A percentile compares a stretch with the other conserved stretches of the same genome.
These are phyloP conservation scores for Eimeria zaria DNA, from an alignment of 169 alveolate genomes.

Conservation along the genomic window DNA sequence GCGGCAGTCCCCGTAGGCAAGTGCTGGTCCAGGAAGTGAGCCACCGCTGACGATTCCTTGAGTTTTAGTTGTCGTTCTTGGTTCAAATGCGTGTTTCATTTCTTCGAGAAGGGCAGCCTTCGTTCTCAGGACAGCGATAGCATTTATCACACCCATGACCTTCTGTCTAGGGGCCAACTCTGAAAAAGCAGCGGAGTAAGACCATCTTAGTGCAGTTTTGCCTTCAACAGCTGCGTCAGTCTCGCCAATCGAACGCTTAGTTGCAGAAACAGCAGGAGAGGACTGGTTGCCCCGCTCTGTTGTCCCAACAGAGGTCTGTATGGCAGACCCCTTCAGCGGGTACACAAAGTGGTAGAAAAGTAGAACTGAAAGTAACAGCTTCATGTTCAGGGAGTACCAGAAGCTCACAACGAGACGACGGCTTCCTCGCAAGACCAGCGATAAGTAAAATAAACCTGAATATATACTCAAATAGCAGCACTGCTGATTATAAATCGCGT, in stretches of 20 bases:
- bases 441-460: background rate
- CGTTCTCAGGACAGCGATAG: conserved; percentile 56
- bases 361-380: background rate
- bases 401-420: background rate
- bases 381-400: conserved; percentile 4
- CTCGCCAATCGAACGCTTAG: conserved; percentile 29
- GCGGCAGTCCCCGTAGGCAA: conserved; percentile 75
- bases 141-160: conserved; percentile 60
- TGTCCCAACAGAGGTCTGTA: background rate
- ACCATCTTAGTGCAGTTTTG: conserved; percentile 10
- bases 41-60: background rate
- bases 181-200: background rate
- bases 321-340: background rate
- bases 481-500: background rate
- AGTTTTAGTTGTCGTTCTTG: conserved; percentile 1
- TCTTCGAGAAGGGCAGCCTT: conserved; percentile 70
- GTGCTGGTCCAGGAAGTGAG: conserved; percentile 70
- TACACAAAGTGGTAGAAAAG: background rate
- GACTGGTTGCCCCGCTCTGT: conserved; percentile 9
- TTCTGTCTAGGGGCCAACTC: conserved; percentile 68
- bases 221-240: background rate
- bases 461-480: background rate
- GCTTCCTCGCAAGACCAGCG: background rate
- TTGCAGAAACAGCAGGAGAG: background rate
- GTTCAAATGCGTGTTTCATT: conserved; percentile 64